Evolutionary conservation across 2,329 filamentous ascomycete genomes (phyloP), one percentile per base, ranked within the genome.

Genomic region (Arthroderma sp.): DNA sequence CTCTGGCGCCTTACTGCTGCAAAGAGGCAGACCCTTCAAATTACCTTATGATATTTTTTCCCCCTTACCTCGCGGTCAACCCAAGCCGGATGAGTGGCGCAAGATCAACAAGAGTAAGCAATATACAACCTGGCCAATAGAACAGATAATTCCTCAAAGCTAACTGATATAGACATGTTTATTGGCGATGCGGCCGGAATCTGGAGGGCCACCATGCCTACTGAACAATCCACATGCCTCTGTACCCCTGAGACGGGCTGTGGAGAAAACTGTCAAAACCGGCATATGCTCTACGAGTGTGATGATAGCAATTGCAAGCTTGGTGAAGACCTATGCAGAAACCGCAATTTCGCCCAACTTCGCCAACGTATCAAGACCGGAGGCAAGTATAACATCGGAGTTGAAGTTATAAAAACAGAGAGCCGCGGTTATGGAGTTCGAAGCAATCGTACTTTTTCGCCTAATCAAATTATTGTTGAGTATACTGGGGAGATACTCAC

Each of bases 401-500:
- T 98, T 7, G 93, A 98, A 70, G 91, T 97, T 41, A 83, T 95
- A 72, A 91, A 95, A 75, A 97, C 93, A 0, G 74, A 77, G 19
- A 87, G 95, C 72, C 84, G 91, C 59, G 93, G 93, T 28, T 91
- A 91, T 69, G 93, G 93, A 55, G 89, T 98, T 54, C 86, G 93
- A 60, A 88, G 87, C 68, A 95, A 91, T 72, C 84, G 93, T 51
- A 86, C 84, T 60, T 98, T 97, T 70, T 79, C 85, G 58, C 82
- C 91, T 1, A 84, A 91, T 66, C 90, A 97, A 74, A 95, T 98
- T 69, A 97, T 98, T 67, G 91, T 97, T 74, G 93, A 98, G 68
- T 98, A 98, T 68, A 91, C 91, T 0, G 93, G 93, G 41, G 93
- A 98, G 72, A 96, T 98, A 64, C 95, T 98, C 67, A 96, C 90